Base-by-base conservation (phyloP, 2,329 filamentous ascomycete genomes). In the Aspergillus novoparasiticus region DNA sequence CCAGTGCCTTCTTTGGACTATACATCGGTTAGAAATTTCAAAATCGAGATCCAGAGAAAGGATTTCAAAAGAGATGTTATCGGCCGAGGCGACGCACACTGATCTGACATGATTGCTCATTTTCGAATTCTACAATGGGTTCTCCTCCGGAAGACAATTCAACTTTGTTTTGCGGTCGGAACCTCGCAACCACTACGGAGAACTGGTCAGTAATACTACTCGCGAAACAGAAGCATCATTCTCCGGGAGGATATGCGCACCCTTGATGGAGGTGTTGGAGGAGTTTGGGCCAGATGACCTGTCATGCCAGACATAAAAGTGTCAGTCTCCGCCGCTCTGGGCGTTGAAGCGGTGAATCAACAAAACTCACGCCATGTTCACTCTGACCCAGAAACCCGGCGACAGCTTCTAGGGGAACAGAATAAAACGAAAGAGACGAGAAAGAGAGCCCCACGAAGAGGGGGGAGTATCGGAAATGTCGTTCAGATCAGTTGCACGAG, bases 151-250 rank as follows among this genome's bases (percentile, higher is more conserved):
- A 94, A 65, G 90, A 89, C 76, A 96, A 85, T 84, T 99, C 95
- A 79, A 95, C 82, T 83, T 92, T 93, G 85, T 99, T 99, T 82
- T 97, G 94, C 73, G 95, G 95, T 77, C 95, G 89, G 83, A 99
- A 99, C 75, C 95, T 92, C 84, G 94, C 94, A 79, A 99, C 94
- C 79, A 99, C 95, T 92, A 68, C 87, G 58, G 41, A 39, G 36
- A 51, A 50, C 59, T 48, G 28, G 65, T 90, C 84, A 90, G 66
- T 64, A 28, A 21, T 45, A 48, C 21, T 58, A 53, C 59, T 46
- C 28, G 43, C 39, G 55, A 51, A 39, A 43, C 21, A 43, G 23
- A 34, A n/a, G 32, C 21, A 41, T 60, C 56, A n/a, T 50, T n/a
- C 59, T 53, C 43, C 28, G 58, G 46, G 39, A 63, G 30, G 43